Base-by-base conservation (phyloP, 2,329 filamentous ascomycete species). In the Hypoxylon sp. region DNA sequence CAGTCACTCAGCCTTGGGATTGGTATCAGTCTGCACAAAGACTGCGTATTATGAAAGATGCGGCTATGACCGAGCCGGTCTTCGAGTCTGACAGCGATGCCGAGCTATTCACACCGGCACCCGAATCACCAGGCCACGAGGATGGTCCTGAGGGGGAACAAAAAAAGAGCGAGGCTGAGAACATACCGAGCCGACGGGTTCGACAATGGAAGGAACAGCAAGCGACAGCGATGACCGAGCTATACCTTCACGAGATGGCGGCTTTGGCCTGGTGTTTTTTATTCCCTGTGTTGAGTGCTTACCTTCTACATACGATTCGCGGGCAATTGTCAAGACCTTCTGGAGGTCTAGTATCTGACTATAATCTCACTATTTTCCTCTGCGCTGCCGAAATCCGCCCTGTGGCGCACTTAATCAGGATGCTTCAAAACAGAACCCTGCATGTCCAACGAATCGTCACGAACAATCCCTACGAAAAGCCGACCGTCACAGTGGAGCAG, bases 321-420 rank as follows among this genome's bases (percentile, higher is more conserved):
- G 86, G 85, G 7, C 93, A 95, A 73, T 87, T 98, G 16, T 94
- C 91, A 23, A 86, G 92, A 1, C 92, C 92, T 0, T 94, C 93
- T 0, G 94, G 96, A 76, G 92, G 92, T 1, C 83, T 98, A 9
- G 90, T 98, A 5, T 97, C 93, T 3, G 92, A 97, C 78, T 96
- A 95, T 80, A 97, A 97, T 77, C 84, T 98, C 58, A 94, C 91
- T 11, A 92, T 98, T 55, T 98, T 97, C 78, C 83, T 97, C 2
- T 85, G 97, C 16, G 92, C 91, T 0, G 92, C 95, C 2, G 95
- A 98, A 79, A 83, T 97, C 27, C 90, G 92, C 2, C 95, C 95
- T 0, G 81, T 94, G 51, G 88, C 92, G 1, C 94, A 97, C 75
- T 81, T 96, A 25, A 87, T 97, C 67, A 92, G 90, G 75, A 86